Conservation (phyloP, 108 stramenopile genomes). For the Skeletonema costatum region DNA sequence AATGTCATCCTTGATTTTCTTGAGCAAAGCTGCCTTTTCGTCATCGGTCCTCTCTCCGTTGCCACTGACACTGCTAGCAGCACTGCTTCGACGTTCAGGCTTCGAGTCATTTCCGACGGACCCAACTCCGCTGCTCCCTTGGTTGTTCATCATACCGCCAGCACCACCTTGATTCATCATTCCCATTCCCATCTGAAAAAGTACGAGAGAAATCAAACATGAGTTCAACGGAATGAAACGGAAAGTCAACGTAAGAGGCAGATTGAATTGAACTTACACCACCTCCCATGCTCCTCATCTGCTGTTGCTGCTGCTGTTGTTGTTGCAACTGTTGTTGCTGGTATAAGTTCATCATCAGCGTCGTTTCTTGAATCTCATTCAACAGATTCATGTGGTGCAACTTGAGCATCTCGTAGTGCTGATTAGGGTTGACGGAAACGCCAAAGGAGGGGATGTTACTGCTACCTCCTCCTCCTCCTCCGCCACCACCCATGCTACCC, state of each 20-base stretch:
- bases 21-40: slow-evolving; percentile 28
- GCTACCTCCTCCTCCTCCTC: slow-evolving; percentile 8
- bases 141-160: slow-evolving; percentile 25
- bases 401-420: slow-evolving; percentile 88
- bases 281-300: slow-evolving; percentile 16
- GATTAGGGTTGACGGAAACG: slow-evolving; percentile 52
- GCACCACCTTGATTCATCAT: slow-evolving; percentile 10
- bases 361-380: slow-evolving; percentile 93
- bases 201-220: not conserved
- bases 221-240: not conserved
- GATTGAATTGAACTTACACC: slow-evolving; percentile 9
- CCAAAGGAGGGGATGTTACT: slow-evolving; percentile 32
- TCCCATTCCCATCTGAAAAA: slow-evolving; percentile 18
- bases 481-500: not conserved
- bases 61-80: not conserved
- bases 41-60: slow-evolving; percentile 20
- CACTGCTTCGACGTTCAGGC: not conserved
- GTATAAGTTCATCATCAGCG: slow-evolving; percentile 90
- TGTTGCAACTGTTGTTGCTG: slow-evolving; percentile 50
- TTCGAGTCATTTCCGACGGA: not conserved
- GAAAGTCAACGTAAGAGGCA: not conserved
- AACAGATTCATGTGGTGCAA: slow-evolving; percentile 93
- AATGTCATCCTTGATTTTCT: slow-evolving; percentile 51
- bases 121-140: slow-evolving; percentile 1
- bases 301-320: slow-evolving; percentile 4